phyloP scores from a whole-genome alignment of 805 yeast genomes.

The Candida loeiensis region DNA sequence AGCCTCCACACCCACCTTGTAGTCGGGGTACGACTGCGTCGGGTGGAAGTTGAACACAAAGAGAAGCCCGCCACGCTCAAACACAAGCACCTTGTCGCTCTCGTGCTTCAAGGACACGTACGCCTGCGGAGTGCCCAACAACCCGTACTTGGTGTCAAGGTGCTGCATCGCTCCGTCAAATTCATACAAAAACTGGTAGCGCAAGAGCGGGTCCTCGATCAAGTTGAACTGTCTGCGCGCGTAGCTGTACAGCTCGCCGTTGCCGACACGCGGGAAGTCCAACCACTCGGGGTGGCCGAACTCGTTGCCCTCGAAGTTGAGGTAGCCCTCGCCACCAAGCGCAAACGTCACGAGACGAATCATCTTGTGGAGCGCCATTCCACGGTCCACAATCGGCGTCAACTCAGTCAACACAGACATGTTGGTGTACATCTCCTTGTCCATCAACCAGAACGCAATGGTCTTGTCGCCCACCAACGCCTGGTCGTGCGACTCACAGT shows the following conservation, averaged over 20 bases:
- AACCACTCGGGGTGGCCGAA: constrained; percentile 99
- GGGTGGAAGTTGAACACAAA: constrained; percentile 93
- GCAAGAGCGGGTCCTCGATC: constrained; percentile 70
- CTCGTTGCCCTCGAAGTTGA: constrained; percentile 96
- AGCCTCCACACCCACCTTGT: constrained; percentile 82
- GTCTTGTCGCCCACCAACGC: constrained; percentile 97
- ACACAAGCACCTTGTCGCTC: constrained; percentile 81
- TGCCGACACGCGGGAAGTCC: constrained; percentile 92
- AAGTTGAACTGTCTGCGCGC: constrained; percentile 94
- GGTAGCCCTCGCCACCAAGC: constrained; percentile 95
- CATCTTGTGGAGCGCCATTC: constrained; percentile 85
- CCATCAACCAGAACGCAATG: constrained; percentile 97
- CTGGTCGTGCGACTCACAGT: constrained; percentile 95
- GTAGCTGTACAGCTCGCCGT: constrained; percentile 83
- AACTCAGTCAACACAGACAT: constrained; percentile 76
- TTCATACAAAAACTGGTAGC: constrained; percentile 73
- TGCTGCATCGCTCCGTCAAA: constrained; percentile 86
- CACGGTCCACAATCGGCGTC: constrained; percentile 81
- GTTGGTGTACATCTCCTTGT: constrained; percentile 94
- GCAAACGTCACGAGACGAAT: constrained; percentile 83
- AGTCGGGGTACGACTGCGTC: constrained; percentile 74
- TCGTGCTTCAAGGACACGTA: constrained; percentile 88
- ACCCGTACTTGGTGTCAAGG: constrained; percentile 63
- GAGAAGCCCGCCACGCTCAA: constrained; percentile 80
- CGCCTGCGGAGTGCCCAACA: constrained; percentile 69